Base-by-base conservation (phyloP, 257 asterid genomes). In the Jacaranda copaia region DNA sequence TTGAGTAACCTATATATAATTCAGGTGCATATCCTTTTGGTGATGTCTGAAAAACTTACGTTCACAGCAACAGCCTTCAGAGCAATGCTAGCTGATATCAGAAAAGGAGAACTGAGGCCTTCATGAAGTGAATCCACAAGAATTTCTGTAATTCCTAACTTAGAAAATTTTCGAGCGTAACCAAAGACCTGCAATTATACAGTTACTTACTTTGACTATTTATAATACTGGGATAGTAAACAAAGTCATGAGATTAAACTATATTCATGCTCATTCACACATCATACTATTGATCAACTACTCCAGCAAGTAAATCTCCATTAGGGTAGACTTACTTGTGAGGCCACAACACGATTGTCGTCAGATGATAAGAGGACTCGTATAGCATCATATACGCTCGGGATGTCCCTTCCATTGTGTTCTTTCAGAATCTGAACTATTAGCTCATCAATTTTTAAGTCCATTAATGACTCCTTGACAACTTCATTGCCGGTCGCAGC, bases 401-500 rank as follows among this genome's bases (percentile, higher is more conserved):
- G 97, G 73, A 90, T 83, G 79, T 79, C 82, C 81, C 83, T 84
- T 64, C 88, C 88, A 40, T 42, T 76, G 68, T 85, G 88, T 81
- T 91, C 88, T 78, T 81, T 90, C 58, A 95, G 84, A 84, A 75
- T 84, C 81, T 84, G 83, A 77, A 87, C 81, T 56, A 91, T 88
- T 53, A 93, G 76, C 85, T 91, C 96, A 79, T 91, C 97, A 36
- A 93, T 85, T 84, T 91, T 88, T 81, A 95, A 80, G 79, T 88
- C 93, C 96, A 95, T 89, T 81, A 95, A 95, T 5, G 85, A 83
- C 81, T 93, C 97, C 81, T 95, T 95, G 75, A 91, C 80, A 80
- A 95, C 94, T 87, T 93, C 99, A 57, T 95, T 93, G n/a, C 97
- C 93, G 13, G 96, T 83, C 51, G 99, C 89, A 76, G 98, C 97